Percentiles rank a stretch among this genome's conserved stretches.
Conservation (phyloP, 352 stramenopile genomes). For the Pythium scleroteichum region DNA sequence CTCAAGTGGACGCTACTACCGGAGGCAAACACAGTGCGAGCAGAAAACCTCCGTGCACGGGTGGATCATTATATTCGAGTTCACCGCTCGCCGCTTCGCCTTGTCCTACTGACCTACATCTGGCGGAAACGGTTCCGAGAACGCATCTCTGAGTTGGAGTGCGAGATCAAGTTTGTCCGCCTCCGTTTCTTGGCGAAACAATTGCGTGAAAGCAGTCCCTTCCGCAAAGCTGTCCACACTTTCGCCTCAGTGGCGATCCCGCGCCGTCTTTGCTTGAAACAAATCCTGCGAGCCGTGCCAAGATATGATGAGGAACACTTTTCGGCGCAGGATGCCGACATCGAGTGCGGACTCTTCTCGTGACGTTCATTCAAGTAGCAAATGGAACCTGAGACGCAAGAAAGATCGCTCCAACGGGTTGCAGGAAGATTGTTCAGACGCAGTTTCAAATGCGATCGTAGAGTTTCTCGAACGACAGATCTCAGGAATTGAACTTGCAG, state of each 20-base stretch:
- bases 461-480: no score
- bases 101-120: slow-evolving; percentile 6
- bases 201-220: neutral
- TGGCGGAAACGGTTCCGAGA: slow-evolving; percentile 14
- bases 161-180: neutral
- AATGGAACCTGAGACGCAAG: no score
- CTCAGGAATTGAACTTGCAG: no score
- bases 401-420: no score
- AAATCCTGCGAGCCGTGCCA: neutral
- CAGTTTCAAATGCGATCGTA: no score
- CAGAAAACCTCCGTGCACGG: neutral
- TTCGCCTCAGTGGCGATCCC: neutral
- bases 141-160: neutral
- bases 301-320: neutral
- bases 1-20: neutral
- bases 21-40: neutral
- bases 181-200: neutral
- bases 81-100: neutral
- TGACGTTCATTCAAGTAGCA: no score
- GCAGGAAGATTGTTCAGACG: no score
- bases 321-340: neutral
- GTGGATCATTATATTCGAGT: neutral
- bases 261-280: neutral
- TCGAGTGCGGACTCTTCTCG: neutral
- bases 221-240: neutral